Evolutionary conservation across 2,329 filamentous ascomycete species (phyloP).

Genomic region (Aspergillus arachidicola): DNA sequence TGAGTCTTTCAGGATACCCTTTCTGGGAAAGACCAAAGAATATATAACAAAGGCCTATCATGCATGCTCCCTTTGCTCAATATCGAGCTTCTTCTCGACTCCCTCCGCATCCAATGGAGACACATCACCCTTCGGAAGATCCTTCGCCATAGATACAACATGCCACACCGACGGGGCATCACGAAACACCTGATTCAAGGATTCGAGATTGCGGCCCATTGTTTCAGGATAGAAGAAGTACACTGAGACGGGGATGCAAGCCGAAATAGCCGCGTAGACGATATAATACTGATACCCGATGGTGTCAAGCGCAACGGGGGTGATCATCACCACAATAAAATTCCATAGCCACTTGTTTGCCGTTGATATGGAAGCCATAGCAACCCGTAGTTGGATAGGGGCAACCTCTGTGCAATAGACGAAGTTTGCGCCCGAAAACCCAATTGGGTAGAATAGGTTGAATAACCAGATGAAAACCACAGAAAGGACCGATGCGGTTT

Average conservation of each 20-base stretch:
- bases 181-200: slow-evolving; percentile 65
- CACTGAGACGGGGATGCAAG: slow-evolving; percentile 47
- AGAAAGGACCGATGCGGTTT: slow-evolving; percentile 16
- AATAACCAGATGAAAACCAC: slow-evolving; percentile 59
- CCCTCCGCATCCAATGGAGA: no score
- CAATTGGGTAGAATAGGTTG: slow-evolving; percentile 66
- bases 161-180: slow-evolving; percentile 22
- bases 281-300: slow-evolving; percentile 58
- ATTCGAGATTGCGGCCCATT: slow-evolving; percentile 61
- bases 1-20: no score
- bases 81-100: no score
- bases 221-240: slow-evolving; percentile 64
- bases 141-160: slow-evolving; percentile 26
- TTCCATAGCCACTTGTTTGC: slow-evolving; percentile 63
- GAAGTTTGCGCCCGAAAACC: slow-evolving; percentile 64
- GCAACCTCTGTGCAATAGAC: slow-evolving; percentile 48
- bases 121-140: slow-evolving; percentile 24
- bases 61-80: no score
- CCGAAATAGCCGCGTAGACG: slow-evolving; percentile 52
- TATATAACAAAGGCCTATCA: no score
- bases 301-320: slow-evolving; percentile 59
- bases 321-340: slow-evolving; percentile 67
- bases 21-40: accelerated
- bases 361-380: slow-evolving; percentile 60
- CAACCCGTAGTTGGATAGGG: slow-evolving; percentile 57